Percentiles rank a stretch among this genome's conserved stretches.
Conservation (phyloP, 495 filamentous ascomycete genomes). For the Aspergillus carlsbadensis region DNA sequence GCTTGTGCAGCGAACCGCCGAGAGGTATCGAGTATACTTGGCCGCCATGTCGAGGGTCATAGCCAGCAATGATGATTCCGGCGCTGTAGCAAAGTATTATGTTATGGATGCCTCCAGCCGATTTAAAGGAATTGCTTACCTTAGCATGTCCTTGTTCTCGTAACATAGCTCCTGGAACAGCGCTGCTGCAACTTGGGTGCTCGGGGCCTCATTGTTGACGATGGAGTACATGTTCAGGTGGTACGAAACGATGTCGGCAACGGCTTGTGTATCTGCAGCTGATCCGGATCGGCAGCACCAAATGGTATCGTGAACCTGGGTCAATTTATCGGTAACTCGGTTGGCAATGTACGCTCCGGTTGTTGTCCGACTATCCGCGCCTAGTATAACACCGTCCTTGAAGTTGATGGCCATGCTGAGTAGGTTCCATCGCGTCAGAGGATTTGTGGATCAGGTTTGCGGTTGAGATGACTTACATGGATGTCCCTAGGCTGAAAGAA, state of each 20-base stretch:
- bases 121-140: slow-evolving; percentile 44
- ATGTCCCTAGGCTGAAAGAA: slow-evolving; percentile 78
- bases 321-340: slow-evolving; percentile 98
- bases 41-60: slow-evolving; percentile 88
- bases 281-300: slow-evolving; percentile 99
- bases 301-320: slow-evolving; percentile 96
- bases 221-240: slow-evolving; percentile 91
- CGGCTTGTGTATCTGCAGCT: slow-evolving; percentile 94
- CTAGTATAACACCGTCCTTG: slow-evolving; percentile 93
- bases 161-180: slow-evolving; percentile 98
- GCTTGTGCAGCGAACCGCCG: slow-evolving; percentile 96
- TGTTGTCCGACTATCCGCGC: slow-evolving; percentile 96
- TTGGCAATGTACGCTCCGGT: slow-evolving; percentile 99
- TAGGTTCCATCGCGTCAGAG: slow-evolving; percentile 1
- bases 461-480: slow-evolving; percentile 69
- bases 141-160: slow-evolving; percentile 88
- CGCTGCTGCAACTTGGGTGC: slow-evolving; percentile 88
- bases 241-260: slow-evolving; percentile 96
- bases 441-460: not conserved
- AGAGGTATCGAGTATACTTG: slow-evolving; percentile 97
- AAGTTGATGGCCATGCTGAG: slow-evolving; percentile 80
- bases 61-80: slow-evolving; percentile 96
- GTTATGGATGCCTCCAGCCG: not conserved
- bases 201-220: slow-evolving; percentile 81
- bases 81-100: slow-evolving; percentile 57